Conservation (phyloP, 805 yeast genomes). For the Wickerhamiella siamensis region DNA sequence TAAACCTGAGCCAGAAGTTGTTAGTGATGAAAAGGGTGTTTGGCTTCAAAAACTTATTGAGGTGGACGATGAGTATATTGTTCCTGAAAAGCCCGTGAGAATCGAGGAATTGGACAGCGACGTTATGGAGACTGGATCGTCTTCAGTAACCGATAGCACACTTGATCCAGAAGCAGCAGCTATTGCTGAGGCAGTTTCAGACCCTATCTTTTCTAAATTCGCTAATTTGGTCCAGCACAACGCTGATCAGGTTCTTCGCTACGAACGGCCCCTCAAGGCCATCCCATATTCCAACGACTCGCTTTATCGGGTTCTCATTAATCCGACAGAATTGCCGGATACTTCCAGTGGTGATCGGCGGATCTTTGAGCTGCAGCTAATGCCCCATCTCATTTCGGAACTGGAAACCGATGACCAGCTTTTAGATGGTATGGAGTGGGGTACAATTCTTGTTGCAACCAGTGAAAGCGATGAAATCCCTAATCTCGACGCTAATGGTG, state of each 20-base stretch:
- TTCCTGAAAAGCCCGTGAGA: conserved; percentile 31
- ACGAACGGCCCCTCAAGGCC: conserved; percentile 68
- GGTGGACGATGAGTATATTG: conserved; percentile 56
- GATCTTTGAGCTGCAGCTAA: conserved; percentile 73
- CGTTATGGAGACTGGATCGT: conserved; percentile 27
- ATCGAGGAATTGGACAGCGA: conserved; percentile 28
- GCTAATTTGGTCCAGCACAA: conserved; percentile 63
- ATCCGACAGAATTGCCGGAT: conserved; percentile 38
- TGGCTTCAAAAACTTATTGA: conserved; percentile 57
- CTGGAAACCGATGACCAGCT: conserved; percentile 42
- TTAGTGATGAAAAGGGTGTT: conserved; percentile 27
- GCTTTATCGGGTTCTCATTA: conserved; percentile 33
- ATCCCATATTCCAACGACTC: conserved; percentile 56
- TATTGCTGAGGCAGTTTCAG: conserved; percentile 31
- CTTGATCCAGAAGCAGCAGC: conserved; percentile 11
- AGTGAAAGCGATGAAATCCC: conserved; percentile 51
- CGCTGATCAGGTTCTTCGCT: conserved; percentile 75
- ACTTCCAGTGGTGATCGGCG: conserved; percentile 35
- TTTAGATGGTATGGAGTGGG: conserved; percentile 91
- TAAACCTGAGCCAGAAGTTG: conserved; percentile 2
- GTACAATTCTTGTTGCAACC: conserved; percentile 74
- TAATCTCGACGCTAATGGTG: conserved; percentile 41
- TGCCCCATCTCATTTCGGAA: conserved; percentile 86
- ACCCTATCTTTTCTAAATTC: conserved; percentile 66
- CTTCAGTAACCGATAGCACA: conserved; percentile 14